phyloP scores from a whole-genome alignment of 2,329 filamentous ascomycete genomes.

The Truncatella angustata region DNA sequence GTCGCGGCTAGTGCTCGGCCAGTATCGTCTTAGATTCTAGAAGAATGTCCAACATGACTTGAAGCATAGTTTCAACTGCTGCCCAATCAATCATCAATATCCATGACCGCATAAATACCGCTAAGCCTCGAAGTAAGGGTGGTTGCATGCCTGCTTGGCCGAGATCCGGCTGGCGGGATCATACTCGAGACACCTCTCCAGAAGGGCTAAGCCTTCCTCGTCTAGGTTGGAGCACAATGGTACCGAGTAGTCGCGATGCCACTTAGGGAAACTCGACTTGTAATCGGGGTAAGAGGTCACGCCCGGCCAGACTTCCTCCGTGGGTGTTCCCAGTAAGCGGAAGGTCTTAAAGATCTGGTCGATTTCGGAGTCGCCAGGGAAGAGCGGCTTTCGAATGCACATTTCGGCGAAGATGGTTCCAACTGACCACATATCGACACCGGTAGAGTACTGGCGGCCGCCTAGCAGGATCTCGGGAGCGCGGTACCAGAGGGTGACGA shows the following conservation, averaged over 20 bases:
- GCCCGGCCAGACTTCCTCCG: slow-evolving; percentile 80
- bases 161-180: slow-evolving; percentile 85
- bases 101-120: slow-evolving; percentile 18
- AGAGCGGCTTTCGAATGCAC: slow-evolving; percentile 90
- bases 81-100: slow-evolving; percentile 20
- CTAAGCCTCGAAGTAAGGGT: slow-evolving; percentile 71
- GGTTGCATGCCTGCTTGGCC: slow-evolving; percentile 81
- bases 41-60: no score
- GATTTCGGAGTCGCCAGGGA: slow-evolving; percentile 90
- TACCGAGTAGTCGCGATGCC: slow-evolving; percentile 67
- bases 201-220: slow-evolving; percentile 65
- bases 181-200: slow-evolving; percentile 74
- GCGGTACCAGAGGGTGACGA: slow-evolving; percentile 92
- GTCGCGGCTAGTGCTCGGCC: no score
- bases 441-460: slow-evolving; percentile 88
- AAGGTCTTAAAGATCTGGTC: slow-evolving; percentile 96
- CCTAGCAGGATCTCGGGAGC: slow-evolving; percentile 87
- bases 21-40: no score
- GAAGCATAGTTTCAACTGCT: no score
- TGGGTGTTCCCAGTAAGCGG: slow-evolving; percentile 79
- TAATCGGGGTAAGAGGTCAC: slow-evolving; percentile 95
- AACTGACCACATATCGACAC: slow-evolving; percentile 94
- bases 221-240: slow-evolving; percentile 72
- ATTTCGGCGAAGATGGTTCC: slow-evolving; percentile 96
- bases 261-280: slow-evolving; percentile 90